Base-by-base conservation (phyloP, 495 filamentous ascomycete species). In the Zalerion maritima region DNA sequence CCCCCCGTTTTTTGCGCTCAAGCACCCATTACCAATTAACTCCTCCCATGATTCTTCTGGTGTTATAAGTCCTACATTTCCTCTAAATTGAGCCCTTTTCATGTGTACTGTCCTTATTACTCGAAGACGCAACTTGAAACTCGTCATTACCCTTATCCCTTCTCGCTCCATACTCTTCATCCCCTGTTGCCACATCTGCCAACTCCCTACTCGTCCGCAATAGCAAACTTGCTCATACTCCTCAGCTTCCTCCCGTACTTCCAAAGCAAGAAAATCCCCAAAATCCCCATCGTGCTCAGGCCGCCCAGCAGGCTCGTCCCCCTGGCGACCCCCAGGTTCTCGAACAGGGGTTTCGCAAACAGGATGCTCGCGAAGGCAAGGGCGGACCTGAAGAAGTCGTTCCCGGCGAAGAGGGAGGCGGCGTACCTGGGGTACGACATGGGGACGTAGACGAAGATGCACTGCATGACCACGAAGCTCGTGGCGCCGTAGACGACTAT, bases 401-500 rank as follows among this genome's bases (percentile, higher is more conserved):
- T 78, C 6, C 62, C 64, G 2, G 73, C 71, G 35, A 78, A 74
- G 32, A 77, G 41, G 26, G 49, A 57, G 1, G 74, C 71, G 5
- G 71, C 68, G 37, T 78, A 77, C 38, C 64, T 58, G 12, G 72
- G 72, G 40, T 78, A 78, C 2, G 53, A 56, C 1, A 75, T 37
- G 1, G 72, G 68, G 13, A 79, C 55, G 46, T 77, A 75, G 12
- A 75, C 44, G 47, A 79, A 77, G 31, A 78, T 55, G 50, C 69
- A 73, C 46, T 76, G 71, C 52, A 74, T 64, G 14, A 55, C 42
- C 26, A 52, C 25, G 35, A 51, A 55, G 1, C 47, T 55, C 0
- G 49, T 58, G 0, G 54, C 55, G 10, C 54, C 60, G 41, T 71
- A 72, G 38, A 74, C 58, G 4, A 47, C 52, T 11, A 73, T 63